These are phyloP conservation scores for Wickerhamomyces bovis DNA, from an alignment of 805 yeast species.

Conservation along the genomic window DNA sequence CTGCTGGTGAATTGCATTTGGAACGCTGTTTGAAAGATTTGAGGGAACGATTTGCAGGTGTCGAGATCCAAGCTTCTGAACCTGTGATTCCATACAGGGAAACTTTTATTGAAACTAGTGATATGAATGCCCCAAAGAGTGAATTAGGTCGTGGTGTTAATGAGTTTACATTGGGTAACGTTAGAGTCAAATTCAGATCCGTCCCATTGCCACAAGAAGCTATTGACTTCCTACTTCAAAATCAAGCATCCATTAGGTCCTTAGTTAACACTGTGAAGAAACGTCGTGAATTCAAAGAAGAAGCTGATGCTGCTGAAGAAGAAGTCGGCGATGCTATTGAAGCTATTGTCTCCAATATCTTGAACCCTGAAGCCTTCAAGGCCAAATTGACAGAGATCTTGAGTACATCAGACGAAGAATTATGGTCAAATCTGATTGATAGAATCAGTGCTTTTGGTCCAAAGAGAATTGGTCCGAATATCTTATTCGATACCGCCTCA, in stretches of 20 bases:
- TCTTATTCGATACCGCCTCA: conserved; percentile 51
- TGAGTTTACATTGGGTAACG: conserved; percentile 45
- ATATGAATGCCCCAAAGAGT: conserved; percentile 44
- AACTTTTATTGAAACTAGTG: conserved; percentile 52
- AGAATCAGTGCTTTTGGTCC: conserved; percentile 70
- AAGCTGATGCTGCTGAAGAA: conserved; percentile 16
- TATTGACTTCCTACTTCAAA: conserved; percentile 41
- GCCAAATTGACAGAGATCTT: conserved; percentile 28
- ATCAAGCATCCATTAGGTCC: conserved; percentile 38
- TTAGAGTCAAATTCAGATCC: conserved; percentile 35
- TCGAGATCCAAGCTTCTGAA: conserved; percentile 78
- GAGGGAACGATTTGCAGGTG: conserved; percentile 85
- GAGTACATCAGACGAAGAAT: conserved; percentile 21
- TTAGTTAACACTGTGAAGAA: conserved; percentile 23
- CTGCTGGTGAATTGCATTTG: conserved; percentile 94
- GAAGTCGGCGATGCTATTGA: conserved; percentile 18
- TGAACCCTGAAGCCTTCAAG: conserved; percentile 28
- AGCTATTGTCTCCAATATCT: conserved; percentile 14
- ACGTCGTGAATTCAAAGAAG: conserved; percentile 7
- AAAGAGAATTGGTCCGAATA: conserved; percentile 66
- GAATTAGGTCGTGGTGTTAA: conserved; percentile 45
- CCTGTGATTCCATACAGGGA: conserved; percentile 95
- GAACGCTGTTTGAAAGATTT: conserved; percentile 92
- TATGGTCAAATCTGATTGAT: conserved; percentile 27
- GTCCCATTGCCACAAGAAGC: conserved; percentile 51